Base-by-base conservation (phyloP, 1,284 basidiomycete genomes). In the Exobasidium rhododendri region DNA sequence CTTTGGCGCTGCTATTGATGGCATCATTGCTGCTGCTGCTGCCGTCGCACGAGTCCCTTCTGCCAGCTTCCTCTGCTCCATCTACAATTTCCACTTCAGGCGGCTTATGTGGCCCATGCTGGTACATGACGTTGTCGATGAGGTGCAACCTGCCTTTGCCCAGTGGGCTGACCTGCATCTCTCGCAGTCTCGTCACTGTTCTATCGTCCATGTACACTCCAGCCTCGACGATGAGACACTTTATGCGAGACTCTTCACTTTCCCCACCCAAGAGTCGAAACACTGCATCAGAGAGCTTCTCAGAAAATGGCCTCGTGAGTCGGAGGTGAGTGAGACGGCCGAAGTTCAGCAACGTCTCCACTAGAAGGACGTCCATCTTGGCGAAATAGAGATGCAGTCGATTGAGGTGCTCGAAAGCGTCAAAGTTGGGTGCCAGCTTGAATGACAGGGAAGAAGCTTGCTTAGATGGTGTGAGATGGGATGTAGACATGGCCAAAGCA, bases 141-240 rank as follows among this genome's bases (percentile, higher is more conserved):
- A 40, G 35, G 4, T 20, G 20, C 5, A 55, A 26, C 30, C 52
- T 4, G 13, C 30, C 30, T 35, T 32, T 20, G 29, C 32, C 40
- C 4, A 40, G 22, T 6, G 4, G 30, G 35, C 32, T 40, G n/a
- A 14, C 20, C 14, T 35, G 20, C n/a, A 55, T 20, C 29, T 35
- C 28, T 6, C 20, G 22, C 31, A 55, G 14, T n/a, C 29, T 32
- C 22, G 14, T 22, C 13, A 55, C 52, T 20, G 52, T 40, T 32
- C n/a, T 29, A 4, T 22, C 14, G 30, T 55, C 52, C 52, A 55
- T 55, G 28, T 55, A 55, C 17, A 44, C 22, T 13, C 52, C 52
- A 6, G 52, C 52, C 28, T 55, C 52, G 2, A 55, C 35, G 4
- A 55, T 44, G n/a, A 55, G 28, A 14, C 30, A 26, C 28, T 55